Percentiles rank a stretch among this genome's conserved stretches.
phyloP scores from a whole-genome alignment of 331 rosid species.

The Spiraea crenata region DNA sequence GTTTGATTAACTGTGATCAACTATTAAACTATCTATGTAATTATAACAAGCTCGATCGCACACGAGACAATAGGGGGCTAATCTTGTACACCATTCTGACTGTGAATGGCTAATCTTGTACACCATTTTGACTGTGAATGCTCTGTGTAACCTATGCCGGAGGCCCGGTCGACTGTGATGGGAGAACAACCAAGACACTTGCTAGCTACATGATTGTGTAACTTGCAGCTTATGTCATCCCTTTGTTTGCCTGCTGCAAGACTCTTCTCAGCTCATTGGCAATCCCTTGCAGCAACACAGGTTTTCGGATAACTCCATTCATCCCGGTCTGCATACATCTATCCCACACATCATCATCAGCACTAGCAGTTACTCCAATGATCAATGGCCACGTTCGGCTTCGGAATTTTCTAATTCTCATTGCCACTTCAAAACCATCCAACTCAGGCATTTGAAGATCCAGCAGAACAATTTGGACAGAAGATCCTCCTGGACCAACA shows the following conservation, averaged over 20 bases:
- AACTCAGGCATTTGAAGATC: conserved; percentile 84
- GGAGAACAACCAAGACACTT: conserved; percentile 18
- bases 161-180: conserved; percentile 25
- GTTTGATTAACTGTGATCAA: conserved; percentile 18
- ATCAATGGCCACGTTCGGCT: conserved; percentile 86
- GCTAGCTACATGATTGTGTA: conserved; percentile 28
- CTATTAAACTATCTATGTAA: conserved; percentile 22
- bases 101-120: conserved; percentile 58
- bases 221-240: conserved; percentile 35
- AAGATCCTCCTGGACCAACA: conserved; percentile 55
- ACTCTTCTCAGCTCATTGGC: conserved; percentile 67
- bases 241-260: conserved; percentile 59
- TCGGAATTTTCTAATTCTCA: conserved; percentile 64
- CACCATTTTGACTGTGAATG: conserved; percentile 51
- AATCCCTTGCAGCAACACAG: conserved; percentile 69
- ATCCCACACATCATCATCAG: conserved; percentile 72
- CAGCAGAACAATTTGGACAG: conserved; percentile 69
- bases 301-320: conserved; percentile 68
- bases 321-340: conserved; percentile 70
- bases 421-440: conserved; percentile 86
- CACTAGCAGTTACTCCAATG: conserved; percentile 54
- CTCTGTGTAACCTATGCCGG: conserved; percentile 46
- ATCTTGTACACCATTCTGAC: conserved; percentile 59
- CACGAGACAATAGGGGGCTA: conserved; percentile 29
- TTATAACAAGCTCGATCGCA: conserved; percentile 21